phyloP scores from a whole-genome alignment of 768 basidiomycete species.

The Cyclocybe aegerita region DNA sequence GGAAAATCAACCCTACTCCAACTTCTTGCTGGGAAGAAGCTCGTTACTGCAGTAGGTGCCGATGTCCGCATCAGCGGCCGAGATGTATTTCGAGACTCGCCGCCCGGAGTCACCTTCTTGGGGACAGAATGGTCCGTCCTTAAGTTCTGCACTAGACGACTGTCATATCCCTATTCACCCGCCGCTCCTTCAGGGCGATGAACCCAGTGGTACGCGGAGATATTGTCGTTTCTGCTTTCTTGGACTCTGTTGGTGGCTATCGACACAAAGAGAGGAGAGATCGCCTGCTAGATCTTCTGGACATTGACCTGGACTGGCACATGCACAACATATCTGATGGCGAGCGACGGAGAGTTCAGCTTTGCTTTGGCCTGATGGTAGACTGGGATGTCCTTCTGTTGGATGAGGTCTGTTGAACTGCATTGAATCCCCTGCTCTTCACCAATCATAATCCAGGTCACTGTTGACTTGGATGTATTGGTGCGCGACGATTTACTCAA shows the following conservation, averaged over 20 bases:
- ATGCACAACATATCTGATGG: constrained; percentile 98
- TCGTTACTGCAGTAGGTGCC: constrained; percentile 53
- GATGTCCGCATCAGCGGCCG: constrained; percentile 70
- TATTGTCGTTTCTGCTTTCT: constrained; percentile 87
- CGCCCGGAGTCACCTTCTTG: constrained; percentile 79
- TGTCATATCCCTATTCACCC: background rate
- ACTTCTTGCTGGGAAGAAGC: constrained; percentile 89
- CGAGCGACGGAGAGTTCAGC: constrained; percentile 87
- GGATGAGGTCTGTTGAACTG: constrained; percentile 68
- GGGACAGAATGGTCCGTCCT: constrained; percentile 87
- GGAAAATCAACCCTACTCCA: constrained; percentile 97
- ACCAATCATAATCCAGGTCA: constrained; percentile 55
- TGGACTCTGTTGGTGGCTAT: constrained; percentile 98
- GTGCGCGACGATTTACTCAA: constrained; percentile 89
- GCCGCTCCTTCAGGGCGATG: constrained; percentile 66
- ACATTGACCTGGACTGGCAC: constrained; percentile 94
- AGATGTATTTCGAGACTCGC: constrained; percentile 90
- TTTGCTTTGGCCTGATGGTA: constrained; percentile 94
- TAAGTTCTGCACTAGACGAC: background rate
- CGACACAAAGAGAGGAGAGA: constrained; percentile 89
- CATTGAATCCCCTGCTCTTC: background rate
- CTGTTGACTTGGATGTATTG: constrained; percentile 95
- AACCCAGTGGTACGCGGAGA: constrained; percentile 96
- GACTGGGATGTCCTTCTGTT: constrained; percentile 92
- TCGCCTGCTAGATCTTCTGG: constrained; percentile 82